phyloP scores from a whole-genome alignment of 2,329 filamentous ascomycete genomes.

The Endoconidiophora laricicola region DNA sequence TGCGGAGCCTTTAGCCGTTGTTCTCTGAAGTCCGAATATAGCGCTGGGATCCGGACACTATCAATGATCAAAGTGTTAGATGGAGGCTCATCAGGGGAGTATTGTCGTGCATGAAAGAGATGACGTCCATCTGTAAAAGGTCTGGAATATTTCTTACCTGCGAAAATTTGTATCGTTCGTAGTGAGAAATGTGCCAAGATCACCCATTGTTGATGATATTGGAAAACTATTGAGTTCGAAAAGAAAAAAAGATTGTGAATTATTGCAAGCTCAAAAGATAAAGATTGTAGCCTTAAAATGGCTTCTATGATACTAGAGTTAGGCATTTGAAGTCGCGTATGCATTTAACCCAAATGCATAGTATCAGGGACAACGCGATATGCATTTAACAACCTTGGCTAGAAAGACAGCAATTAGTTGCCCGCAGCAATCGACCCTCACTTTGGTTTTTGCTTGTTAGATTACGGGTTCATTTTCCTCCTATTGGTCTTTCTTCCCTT shows the following conservation, averaged over 20 bases:
- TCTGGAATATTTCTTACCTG: conserved; percentile 24
- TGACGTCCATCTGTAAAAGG: background rate
- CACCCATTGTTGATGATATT: conserved; percentile 32
- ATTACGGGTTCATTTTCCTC: too few species aligned
- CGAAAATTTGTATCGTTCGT: conserved; percentile 44
- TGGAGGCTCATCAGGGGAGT: background rate
- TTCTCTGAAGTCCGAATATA: conserved; percentile 72
- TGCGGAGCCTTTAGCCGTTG: conserved; percentile 67
- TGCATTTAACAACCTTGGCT: background rate
- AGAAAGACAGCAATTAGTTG: too few species aligned
- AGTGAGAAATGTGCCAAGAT: conserved; percentile 51
- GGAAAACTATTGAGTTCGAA: too few species aligned
- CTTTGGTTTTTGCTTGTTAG: too few species aligned
- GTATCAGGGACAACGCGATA: background rate
- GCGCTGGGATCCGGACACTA: conserved; percentile 62
- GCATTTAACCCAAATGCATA: background rate
- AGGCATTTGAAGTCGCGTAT: conserved; percentile 2
- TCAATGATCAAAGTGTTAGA: conserved; percentile 14
- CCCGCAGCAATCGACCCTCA: too few species aligned
- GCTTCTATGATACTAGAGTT: background rate
- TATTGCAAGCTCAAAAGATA: background rate
- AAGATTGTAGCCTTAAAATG: background rate
- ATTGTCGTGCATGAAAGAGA: background rate
- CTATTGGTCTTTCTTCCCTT: too few species aligned
- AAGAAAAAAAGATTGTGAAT: background rate